Conservation (phyloP, 2,329 filamentous ascomycete genomes). For the Calonectria henricotiae region DNA sequence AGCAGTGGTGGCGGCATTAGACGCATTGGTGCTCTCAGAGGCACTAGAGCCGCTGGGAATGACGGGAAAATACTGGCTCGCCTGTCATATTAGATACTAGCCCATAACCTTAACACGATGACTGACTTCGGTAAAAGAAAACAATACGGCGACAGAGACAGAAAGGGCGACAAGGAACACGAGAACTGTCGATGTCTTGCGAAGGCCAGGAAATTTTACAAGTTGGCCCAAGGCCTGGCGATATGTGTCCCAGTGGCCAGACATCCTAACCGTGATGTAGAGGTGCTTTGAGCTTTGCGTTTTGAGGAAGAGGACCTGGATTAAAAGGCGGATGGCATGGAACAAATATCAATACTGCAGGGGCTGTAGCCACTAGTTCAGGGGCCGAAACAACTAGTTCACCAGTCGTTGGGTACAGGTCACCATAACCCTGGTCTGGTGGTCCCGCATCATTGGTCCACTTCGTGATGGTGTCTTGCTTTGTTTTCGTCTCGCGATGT, state of each 20-base stretch:
- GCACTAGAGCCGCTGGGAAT: not conserved
- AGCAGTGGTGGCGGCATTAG: not conserved
- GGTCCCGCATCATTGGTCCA: too few species aligned
- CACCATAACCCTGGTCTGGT: too few species aligned
- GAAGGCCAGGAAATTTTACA: not conserved
- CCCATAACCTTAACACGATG: not conserved
- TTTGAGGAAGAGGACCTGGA: not conserved
- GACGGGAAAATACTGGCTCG: not conserved
- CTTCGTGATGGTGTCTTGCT: too few species aligned
- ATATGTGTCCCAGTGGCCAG: not conserved
- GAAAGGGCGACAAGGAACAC: not conserved
- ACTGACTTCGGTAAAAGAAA: slow-evolving; percentile 5
- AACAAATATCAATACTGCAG: not conserved
- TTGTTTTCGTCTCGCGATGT: too few species aligned
- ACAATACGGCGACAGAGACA: not conserved
- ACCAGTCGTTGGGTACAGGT: too few species aligned
- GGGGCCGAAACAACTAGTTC: not conserved
- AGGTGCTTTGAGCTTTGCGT: not conserved
- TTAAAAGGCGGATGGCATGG: not conserved
- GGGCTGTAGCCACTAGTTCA: not conserved
- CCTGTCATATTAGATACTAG: not conserved
- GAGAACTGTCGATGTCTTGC: not conserved
- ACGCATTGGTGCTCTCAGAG: not conserved
- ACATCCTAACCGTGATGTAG: not conserved
- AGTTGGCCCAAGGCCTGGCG: not conserved